Percentiles rank a stretch among this genome's conserved stretches.
Evolutionary conservation across 2,329 filamentous ascomycete species (phyloP).

Genomic region (Triangularia setosa): DNA sequence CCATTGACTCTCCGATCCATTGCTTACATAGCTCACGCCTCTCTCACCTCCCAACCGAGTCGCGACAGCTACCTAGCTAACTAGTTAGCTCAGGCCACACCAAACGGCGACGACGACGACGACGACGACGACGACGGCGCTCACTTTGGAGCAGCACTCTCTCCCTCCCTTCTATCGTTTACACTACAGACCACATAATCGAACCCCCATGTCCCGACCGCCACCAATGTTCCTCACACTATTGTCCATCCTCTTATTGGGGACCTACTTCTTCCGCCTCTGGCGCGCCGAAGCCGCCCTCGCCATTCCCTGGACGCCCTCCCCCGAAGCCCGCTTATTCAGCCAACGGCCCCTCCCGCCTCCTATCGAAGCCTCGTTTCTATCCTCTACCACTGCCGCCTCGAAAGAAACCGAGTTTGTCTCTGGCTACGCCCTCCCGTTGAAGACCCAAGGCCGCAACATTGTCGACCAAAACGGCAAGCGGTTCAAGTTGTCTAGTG

Average conservation of each 20-base stretch:
- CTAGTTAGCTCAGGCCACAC: background rate
- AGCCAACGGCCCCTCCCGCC: slow-evolving; percentile 45
- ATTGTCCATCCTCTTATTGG: slow-evolving; percentile 32
- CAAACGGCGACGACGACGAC: background rate
- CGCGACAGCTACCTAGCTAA: background rate
- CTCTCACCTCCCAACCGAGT: background rate
- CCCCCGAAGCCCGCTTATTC: slow-evolving; percentile 44
- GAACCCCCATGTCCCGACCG: background rate
- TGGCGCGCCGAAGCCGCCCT: slow-evolving; percentile 45
- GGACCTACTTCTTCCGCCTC: slow-evolving; percentile 40
- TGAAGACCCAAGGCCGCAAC: slow-evolving; percentile 56
- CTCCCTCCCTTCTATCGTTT: background rate
- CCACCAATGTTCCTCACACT: slow-evolving; percentile 38
- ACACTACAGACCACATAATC: background rate
- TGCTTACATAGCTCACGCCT: background rate
- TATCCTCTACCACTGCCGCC: slow-evolving; percentile 33
- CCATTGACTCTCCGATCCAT: background rate
- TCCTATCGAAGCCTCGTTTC: slow-evolving; percentile 40
- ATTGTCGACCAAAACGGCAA: slow-evolving; percentile 55
- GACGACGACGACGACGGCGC: background rate
- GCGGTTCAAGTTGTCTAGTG: slow-evolving; percentile 58
- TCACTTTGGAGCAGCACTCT: background rate
- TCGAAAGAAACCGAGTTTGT: background rate
- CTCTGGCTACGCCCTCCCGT: slow-evolving; percentile 48
- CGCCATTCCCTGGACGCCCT: slow-evolving; percentile 46